Conservation (phyloP, 352 stramenopile genomes). For the Phytophthora ohioensis region DNA sequence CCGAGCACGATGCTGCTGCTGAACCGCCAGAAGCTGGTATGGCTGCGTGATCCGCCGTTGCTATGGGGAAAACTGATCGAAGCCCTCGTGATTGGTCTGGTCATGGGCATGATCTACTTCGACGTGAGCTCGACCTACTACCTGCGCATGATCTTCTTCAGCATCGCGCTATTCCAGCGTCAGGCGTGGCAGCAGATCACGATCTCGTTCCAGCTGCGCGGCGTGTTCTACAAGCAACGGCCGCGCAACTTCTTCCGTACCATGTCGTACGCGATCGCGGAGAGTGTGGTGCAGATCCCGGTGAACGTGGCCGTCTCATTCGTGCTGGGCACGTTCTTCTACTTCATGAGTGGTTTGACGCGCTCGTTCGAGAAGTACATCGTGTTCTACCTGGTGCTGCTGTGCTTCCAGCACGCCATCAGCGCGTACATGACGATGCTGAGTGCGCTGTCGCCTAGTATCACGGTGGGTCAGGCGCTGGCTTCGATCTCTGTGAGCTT, state of each 20-base stretch:
- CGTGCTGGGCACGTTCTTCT: conserved; percentile 77
- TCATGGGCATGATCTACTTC: conserved; percentile 83
- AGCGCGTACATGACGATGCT: conserved; percentile 74
- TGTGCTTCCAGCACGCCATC: conserved; percentile 81
- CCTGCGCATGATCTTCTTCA: conserved; percentile 81
- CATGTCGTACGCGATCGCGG: conserved; percentile 81
- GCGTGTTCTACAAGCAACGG: conserved; percentile 92
- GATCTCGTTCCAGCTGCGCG: conserved; percentile 76
- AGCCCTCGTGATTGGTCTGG: conserved; percentile 77
- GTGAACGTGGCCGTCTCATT: conserved; percentile 76
- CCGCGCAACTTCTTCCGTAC: conserved; percentile 92
- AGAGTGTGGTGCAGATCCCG: conserved; percentile 65
- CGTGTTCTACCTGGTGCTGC: conserved; percentile 79
- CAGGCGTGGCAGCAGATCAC: conserved; percentile 79
- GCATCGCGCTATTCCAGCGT: conserved; percentile 72
- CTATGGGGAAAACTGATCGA: conserved; percentile 77
- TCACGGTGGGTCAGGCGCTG: conserved; percentile 61
- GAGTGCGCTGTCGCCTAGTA: conserved; percentile 61
- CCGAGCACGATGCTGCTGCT: conserved; percentile 59
- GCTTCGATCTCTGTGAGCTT: conserved; percentile 67
- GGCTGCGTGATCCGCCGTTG: conserved; percentile 64
- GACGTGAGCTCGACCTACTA: conserved; percentile 64
- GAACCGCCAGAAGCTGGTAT: conserved; percentile 70
- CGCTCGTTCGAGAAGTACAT: conserved; percentile 74
- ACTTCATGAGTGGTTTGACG: conserved; percentile 91